Conservation (phyloP, 306 rosid genomes). For the Neltuma alba region DNA sequence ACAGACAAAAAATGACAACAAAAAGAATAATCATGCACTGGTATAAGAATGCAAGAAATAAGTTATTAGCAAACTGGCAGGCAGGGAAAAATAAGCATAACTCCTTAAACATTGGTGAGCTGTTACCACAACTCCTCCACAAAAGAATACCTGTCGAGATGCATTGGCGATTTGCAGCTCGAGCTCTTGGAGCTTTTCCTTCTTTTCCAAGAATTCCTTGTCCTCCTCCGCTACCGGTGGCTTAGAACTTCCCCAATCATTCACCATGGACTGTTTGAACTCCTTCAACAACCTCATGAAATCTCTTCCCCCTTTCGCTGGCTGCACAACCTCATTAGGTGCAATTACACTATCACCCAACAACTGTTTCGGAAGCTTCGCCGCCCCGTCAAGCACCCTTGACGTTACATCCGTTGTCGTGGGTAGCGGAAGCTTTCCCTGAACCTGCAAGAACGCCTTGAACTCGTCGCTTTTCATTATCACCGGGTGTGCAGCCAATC, state of each 20-base stretch:
- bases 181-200: conserved; percentile 64
- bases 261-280: conserved; percentile 84
- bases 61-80: conserved; percentile 8
- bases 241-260: conserved; percentile 91
- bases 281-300: conserved; percentile 93
- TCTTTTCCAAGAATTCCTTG: conserved; percentile 85
- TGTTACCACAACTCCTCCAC: not conserved
- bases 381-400: conserved; percentile 86
- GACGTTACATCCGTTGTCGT: conserved; percentile 69
- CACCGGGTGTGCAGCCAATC: conserved; percentile 79
- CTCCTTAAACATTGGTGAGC: not conserved
- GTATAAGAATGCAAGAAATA: not conserved
- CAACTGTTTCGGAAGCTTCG: conserved; percentile 81
- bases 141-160: conserved; percentile 73
- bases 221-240: conserved; percentile 89
- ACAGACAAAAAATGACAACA: conserved; percentile 16
- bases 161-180: conserved; percentile 78
- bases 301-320: conserved; percentile 89
- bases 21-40: conserved; percentile 24
- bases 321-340: conserved; percentile 84
- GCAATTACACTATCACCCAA: conserved; percentile 56
- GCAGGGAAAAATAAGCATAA: not conserved
- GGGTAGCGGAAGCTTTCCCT: conserved; percentile 73
- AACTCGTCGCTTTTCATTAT: conserved; percentile 82
- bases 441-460: conserved; percentile 80